These are phyloP conservation scores for Rhynchospora tenuis DNA, from an alignment of 176 grass and related monocot genomes.

Conservation along the genomic window DNA sequence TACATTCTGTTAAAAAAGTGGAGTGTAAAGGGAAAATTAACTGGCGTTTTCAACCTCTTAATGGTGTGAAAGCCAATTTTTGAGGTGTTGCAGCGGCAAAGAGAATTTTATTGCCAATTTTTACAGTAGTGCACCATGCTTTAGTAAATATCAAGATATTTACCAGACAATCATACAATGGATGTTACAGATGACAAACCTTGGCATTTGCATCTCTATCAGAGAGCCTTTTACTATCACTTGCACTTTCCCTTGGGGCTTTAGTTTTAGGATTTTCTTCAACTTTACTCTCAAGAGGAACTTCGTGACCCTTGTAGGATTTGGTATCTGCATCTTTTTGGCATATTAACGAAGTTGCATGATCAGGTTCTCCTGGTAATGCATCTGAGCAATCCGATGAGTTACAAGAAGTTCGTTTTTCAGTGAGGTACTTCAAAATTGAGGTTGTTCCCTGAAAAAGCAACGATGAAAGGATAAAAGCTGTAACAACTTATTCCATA, in stretches of 20 bases:
- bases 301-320: background rate
- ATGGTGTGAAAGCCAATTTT: background rate
- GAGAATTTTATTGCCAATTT: background rate
- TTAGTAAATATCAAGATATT: background rate
- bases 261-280: background rate
- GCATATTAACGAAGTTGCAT: background rate
- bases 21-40: background rate
- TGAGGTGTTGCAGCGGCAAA: background rate
- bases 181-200: background rate
- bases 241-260: background rate
- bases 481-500: background rate
- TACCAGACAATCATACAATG: background rate
- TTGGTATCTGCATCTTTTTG: background rate
- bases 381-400: constrained; percentile 18
- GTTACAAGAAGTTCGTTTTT: constrained; percentile 17
- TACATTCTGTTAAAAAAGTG: background rate
- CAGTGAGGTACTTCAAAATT: constrained; percentile 69
- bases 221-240: background rate
- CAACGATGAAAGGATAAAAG: constrained; percentile 2
- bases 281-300: background rate
- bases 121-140: background rate
- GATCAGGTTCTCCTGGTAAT: constrained; percentile 6
- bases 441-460: constrained; percentile 60
- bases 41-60: background rate
- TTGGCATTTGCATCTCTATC: constrained; percentile 20